phyloP scores from a whole-genome alignment of 805 yeast species.

The Tetrapisispora phaffii region DNA sequence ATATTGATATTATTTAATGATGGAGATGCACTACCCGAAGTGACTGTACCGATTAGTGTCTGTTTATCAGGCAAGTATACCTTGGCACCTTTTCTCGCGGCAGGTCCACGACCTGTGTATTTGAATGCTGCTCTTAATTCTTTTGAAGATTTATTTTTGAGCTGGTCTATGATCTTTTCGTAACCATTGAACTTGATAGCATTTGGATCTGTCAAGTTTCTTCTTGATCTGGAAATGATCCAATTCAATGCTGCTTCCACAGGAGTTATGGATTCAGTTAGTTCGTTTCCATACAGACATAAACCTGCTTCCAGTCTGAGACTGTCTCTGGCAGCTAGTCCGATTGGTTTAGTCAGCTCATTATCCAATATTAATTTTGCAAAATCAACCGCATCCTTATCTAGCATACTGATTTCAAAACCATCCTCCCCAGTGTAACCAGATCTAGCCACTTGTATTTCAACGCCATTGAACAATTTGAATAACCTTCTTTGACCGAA shows the following conservation, averaged over 20 bases:
- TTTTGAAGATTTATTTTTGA: constrained; percentile 52
- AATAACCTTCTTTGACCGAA: constrained; percentile 56
- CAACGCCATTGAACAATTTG: constrained; percentile 30
- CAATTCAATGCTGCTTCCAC: constrained; percentile 83
- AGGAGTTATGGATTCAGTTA: constrained; percentile 71
- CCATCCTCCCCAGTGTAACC: constrained; percentile 99
- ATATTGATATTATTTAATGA: constrained; percentile 65
- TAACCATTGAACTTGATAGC: constrained; percentile 64
- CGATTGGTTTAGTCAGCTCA: constrained; percentile 68
- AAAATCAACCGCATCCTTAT: constrained; percentile 47
- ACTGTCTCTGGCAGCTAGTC: constrained; percentile 97
- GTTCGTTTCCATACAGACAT: constrained; percentile 94
- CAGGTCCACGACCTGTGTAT: constrained; percentile 64
- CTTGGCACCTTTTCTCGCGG: constrained; percentile 76
- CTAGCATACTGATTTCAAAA: constrained; percentile 77
- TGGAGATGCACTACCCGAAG: constrained; percentile 60
- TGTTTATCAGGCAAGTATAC: constrained; percentile 48
- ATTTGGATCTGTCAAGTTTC: constrained; percentile 30
- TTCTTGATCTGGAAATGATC: constrained; percentile 77
- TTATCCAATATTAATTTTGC: constrained; percentile 47
- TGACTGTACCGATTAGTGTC: constrained; percentile 43
- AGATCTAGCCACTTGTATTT: constrained; percentile 78
- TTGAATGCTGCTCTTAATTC: constrained; percentile 63
- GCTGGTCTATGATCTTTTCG: constrained; percentile 54
- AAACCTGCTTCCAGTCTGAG: constrained; percentile 94